Evolutionary conservation across 495 filamentous ascomycete species (phyloP), one percentile per base, ranked within the genome.

Genomic region (Xylaria palmicola): DNA sequence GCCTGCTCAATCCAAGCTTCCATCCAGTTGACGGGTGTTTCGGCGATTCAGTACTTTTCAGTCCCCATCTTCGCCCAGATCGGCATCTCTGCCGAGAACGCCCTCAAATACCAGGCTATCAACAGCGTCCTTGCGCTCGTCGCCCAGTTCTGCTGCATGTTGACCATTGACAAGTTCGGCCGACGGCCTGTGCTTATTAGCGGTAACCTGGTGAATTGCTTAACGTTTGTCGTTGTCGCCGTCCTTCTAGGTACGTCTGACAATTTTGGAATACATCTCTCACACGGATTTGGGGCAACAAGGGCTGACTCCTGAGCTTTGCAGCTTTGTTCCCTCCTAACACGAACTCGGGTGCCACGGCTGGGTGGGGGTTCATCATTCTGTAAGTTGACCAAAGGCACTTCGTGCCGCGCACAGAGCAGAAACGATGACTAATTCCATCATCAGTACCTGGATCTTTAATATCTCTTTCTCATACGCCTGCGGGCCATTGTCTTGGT

Each of bases 321-420:
- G 19, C 27, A 1, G 84, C 86, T 19, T 63, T 72, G 27, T 89
- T 85, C 72, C 87, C 86, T 8, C 82, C 83, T 2, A 77, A 73
- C 48, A 44, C 75, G 47, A 70, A 72, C 12, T 75, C 75, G 52
- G 87, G 85, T 71, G 71, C 68, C 41, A 77, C 77, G 22, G 86
- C 87, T n/a, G 80, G 84, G 27, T 90, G 88, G 84, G 88, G 84
- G 4, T 91, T 90, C 69, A 90, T 90, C 62, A 82, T 88, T 58
- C 84, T 74, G 68, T 74, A 71, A 65, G 68, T 62, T 12, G 6
- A 17, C 40, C 6, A 53, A 17, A 55, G 17, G 6, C 20, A n/a
- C 26, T 48, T 29, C 30, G 41, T 22, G n/a, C 56, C 32, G 19
- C 12, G 10, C 41, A 12, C 36, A 8, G 22, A 51, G 22, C 5